A percentile compares a stretch with the other conserved stretches of the same genome.
phyloP scores from a whole-genome alignment of 2,329 filamentous ascomycete species.

The Cladosporium colombiae region DNA sequence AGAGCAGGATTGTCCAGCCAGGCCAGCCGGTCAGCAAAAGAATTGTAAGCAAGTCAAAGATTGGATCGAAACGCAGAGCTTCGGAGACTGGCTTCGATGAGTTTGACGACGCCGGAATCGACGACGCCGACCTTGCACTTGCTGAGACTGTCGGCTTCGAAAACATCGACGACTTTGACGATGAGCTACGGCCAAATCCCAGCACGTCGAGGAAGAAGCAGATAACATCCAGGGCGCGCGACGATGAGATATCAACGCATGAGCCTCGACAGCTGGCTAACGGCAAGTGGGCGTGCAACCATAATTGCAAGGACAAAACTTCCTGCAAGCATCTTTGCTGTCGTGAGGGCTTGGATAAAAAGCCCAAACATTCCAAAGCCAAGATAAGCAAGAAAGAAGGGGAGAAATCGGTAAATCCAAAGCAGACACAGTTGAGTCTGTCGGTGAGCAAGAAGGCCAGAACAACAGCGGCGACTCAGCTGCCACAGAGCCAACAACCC shows the following conservation, averaged over 20 bases:
- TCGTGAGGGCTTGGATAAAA: conserved; percentile 68
- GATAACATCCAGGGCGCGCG: neutral
- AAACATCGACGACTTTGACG: conserved; percentile 55
- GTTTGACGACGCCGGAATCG: conserved; percentile 55
- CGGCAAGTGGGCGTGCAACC: conserved; percentile 74
- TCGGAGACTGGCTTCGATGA: conserved; percentile 41
- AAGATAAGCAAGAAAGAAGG: conserved; percentile 32
- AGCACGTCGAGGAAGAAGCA: conserved; percentile 24
- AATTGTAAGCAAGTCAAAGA: neutral
- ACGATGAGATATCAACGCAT: neutral
- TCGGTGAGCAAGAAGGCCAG: conserved; percentile 25
- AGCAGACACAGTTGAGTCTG: conserved; percentile 35
- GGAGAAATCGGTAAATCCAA: conserved; percentile 25
- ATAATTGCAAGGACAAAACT: conserved; percentile 64
- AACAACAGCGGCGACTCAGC: neutral
- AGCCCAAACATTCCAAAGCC: conserved; percentile 51
- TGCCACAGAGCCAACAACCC: conserved; percentile 11
- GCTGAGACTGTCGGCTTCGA: conserved; percentile 49
- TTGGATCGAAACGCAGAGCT: neutral
- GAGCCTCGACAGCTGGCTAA: conserved; percentile 55
- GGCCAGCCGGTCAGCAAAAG: neutral
- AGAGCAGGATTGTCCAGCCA: neutral
- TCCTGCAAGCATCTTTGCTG: conserved; percentile 74
- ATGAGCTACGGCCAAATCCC: conserved; percentile 9
- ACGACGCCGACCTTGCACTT: conserved; percentile 55